These are phyloP conservation scores for Candida labiduridarum DNA, from an alignment of 1,139 yeast species.

Conservation along the genomic window DNA sequence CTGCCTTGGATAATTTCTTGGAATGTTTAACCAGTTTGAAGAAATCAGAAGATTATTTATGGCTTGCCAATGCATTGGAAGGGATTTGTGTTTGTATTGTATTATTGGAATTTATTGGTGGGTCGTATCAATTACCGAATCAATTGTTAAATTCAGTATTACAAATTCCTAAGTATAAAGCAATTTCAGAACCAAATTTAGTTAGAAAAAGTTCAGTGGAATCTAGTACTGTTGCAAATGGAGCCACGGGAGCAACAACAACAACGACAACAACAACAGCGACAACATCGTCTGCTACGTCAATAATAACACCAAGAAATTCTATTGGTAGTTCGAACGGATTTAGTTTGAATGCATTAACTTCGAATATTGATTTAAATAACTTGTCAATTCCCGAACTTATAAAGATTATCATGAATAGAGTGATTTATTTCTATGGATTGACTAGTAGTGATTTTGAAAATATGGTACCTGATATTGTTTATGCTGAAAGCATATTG, in stretches of 20 bases:
- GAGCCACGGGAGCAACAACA: too few relatives aligned
- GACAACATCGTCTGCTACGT: background rate
- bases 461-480: conserved; percentile 82
- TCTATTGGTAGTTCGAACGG: conserved; percentile 27
- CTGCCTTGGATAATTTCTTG: conserved; percentile 70
- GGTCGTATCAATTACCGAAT: conserved; percentile 62
- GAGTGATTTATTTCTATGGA: conserved; percentile 59
- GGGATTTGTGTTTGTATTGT: conserved; percentile 71
- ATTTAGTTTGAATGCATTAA: conserved; percentile 15
- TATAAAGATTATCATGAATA: conserved; percentile 45
- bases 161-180: conserved; percentile 21
- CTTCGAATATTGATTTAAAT: conserved; percentile 24
- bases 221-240: conserved; percentile 6
- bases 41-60: conserved; percentile 71
- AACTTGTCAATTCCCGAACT: conserved; percentile 47
- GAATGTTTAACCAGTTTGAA: conserved; percentile 68
- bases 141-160: conserved; percentile 26
- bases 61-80: conserved; percentile 88
- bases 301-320: conserved; percentile 33
- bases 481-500: conserved; percentile 71
- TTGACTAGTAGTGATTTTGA: conserved; percentile 61
- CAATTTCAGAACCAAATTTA: conserved; percentile 19
- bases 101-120: conserved; percentile 59
- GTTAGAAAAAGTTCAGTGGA: conserved; percentile 25
- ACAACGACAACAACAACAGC: too few relatives aligned